Evolutionary conservation across 495 filamentous ascomycete species (phyloP).

Genomic region (Trypethelium eluteriae): DNA sequence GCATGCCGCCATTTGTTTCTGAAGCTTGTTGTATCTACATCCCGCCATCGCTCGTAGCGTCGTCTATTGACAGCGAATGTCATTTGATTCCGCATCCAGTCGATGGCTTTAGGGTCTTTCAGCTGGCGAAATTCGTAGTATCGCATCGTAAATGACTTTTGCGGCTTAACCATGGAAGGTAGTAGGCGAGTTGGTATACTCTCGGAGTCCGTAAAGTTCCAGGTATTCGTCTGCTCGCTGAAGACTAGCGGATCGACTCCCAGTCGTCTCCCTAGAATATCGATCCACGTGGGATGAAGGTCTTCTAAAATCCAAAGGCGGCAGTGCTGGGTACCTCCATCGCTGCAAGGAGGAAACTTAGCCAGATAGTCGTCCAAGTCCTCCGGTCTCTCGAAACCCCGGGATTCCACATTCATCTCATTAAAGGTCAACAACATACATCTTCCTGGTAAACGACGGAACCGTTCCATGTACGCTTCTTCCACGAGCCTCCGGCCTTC

Average conservation of each 20-base stretch:
- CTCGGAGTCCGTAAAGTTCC: slow-evolving; percentile 15
- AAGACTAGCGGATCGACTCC: slow-evolving; percentile 19
- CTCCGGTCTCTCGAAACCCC: neutral
- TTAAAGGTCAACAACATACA: slow-evolving; percentile 7
- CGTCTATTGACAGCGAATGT: slow-evolving; percentile 21
- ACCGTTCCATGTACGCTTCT: neutral
- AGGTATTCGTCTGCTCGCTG: slow-evolving; percentile 16
- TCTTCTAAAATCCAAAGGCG: slow-evolving; percentile 21
- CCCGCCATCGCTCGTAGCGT: slow-evolving; percentile 12
- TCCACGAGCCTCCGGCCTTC: neutral
- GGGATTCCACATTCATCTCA: neutral
- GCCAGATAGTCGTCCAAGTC: slow-evolving; percentile 3
- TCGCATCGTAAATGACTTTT: slow-evolving; percentile 15
- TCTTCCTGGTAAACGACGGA: neutral
- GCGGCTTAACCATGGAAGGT: slow-evolving; percentile 13
- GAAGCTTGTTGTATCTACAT: slow-evolving; percentile 8
- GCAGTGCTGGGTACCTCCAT: neutral
- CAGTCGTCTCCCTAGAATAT: slow-evolving; percentile 14
- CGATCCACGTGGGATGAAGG: slow-evolving; percentile 14
- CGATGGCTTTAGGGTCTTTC: neutral
- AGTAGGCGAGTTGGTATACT: slow-evolving; percentile 11
- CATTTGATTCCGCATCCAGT: slow-evolving; percentile 7
- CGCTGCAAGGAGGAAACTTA: neutral
- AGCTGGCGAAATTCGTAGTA: slow-evolving; percentile 16
- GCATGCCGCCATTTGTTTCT: slow-evolving; percentile 9